Conservation (phyloP, 352 stramenopile genomes). For the Phytophthora palmivora region DNA sequence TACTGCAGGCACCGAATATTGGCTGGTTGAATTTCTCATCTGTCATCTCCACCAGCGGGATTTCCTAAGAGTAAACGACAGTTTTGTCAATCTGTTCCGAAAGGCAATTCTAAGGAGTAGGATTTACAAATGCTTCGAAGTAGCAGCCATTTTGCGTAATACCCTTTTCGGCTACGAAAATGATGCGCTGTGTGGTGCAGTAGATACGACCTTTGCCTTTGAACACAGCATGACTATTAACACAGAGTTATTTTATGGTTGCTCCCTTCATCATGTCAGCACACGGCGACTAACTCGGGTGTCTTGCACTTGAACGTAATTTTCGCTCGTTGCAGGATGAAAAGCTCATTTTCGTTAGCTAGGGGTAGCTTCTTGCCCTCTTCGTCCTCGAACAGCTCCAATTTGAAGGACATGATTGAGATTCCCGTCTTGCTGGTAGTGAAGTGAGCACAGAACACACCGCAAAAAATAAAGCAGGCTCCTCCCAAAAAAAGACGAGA, state of each 20-base stretch:
- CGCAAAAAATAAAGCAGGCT: not conserved
- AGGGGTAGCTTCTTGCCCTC: conserved; percentile 74
- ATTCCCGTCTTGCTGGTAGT: no score
- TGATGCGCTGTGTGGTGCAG: conserved; percentile 87
- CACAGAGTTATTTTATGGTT: not conserved
- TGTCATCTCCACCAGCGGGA: conserved; percentile 79
- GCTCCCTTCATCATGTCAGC: not conserved
- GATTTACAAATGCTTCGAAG: conserved; percentile 79
- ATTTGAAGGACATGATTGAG: no score
- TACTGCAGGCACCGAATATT: conserved; percentile 90
- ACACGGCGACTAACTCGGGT: conserved; percentile 47
- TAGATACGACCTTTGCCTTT: conserved; percentile 86
- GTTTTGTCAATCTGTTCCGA: not conserved
- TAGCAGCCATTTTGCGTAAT: conserved; percentile 65
- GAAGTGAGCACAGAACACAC: conserved; percentile 16
- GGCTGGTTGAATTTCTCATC: conserved; percentile 92
- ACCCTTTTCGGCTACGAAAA: conserved; percentile 83
- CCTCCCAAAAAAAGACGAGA: conserved; percentile 30
- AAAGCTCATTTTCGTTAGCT: conserved; percentile 81
- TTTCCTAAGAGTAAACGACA: conserved; percentile 49
- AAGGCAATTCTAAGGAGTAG: not conserved
- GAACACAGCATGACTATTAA: conserved; percentile 46
- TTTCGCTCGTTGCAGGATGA: conserved; percentile 82
- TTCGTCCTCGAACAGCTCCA: conserved; percentile 75
- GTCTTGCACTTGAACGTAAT: conserved; percentile 81